Conservation (phyloP, 179 eudicot species). For the Beta lomatogona region DNA sequence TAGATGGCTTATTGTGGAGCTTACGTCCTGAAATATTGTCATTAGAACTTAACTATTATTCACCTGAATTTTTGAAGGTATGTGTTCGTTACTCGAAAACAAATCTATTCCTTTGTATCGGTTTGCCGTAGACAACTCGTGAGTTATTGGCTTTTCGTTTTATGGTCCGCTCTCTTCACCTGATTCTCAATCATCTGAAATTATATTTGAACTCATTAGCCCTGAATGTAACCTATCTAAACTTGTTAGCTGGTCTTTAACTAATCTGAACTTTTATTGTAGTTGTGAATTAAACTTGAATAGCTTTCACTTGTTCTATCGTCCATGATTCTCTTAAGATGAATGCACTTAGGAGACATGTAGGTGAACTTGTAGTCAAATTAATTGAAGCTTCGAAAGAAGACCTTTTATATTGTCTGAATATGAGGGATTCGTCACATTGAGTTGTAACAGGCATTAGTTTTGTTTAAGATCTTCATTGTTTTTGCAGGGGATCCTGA, state of each 20-base stretch:
- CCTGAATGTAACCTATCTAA: too few species aligned
- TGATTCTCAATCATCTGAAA: too few species aligned
- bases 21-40: conserved; percentile 25
- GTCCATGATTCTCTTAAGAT: too few species aligned
- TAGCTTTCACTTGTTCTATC: too few species aligned
- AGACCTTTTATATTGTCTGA: not conserved
- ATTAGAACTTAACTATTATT: conserved; percentile 18
- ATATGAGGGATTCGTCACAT: too few species aligned
- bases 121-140: not conserved
- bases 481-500: conserved; percentile 25
- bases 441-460: too few species aligned
- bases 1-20: conserved; percentile 32
- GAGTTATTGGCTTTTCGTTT: not conserved
- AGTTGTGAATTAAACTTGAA: too few species aligned
- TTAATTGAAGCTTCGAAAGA: not conserved
- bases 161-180: too few species aligned
- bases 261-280: too few species aligned
- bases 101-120: not conserved
- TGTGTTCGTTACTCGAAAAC: conserved; percentile 6
- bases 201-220: too few species aligned
- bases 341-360: not conserved
- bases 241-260: too few species aligned
- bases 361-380: not conserved
- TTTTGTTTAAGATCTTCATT: not conserved
- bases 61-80: conserved; percentile 28